Evolutionary conservation across 257 asterid species (phyloP).

Genomic region (Ilex aquifolium): DNA sequence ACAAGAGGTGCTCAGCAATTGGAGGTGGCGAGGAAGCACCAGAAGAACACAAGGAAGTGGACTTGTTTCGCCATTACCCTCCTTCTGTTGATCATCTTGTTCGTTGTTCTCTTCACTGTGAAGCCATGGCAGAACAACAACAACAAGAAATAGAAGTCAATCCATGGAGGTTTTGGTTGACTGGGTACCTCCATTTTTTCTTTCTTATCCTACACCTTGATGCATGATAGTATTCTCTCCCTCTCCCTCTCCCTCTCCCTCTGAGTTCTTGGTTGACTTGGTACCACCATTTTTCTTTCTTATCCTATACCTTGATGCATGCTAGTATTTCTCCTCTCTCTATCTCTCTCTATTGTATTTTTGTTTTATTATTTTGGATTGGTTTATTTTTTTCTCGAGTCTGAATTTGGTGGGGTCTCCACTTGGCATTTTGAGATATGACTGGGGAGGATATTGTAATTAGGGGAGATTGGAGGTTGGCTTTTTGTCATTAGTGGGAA

Average conservation of each 20-base stretch:
- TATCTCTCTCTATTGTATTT: too few relatives aligned
- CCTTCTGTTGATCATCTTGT: conserved; percentile 29
- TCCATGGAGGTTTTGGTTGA: not conserved
- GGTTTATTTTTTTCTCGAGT: not conserved
- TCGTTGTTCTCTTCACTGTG: conserved; percentile 32
- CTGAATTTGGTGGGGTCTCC: not conserved
- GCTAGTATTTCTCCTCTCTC: too few relatives aligned
- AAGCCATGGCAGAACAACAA: conserved; percentile 30
- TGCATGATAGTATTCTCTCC: too few relatives aligned
- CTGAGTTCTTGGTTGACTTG: too few relatives aligned
- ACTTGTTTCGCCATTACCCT: conserved; percentile 32
- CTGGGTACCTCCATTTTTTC: not conserved
- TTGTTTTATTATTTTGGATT: too few relatives aligned
- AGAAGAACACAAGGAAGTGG: conserved; percentile 43
- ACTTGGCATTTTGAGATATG: not conserved
- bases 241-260: too few relatives aligned
- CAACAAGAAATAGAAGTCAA: not conserved
- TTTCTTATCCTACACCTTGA: not conserved
- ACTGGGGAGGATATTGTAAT: not conserved
- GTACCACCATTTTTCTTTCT: too few relatives aligned
- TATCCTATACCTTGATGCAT: too few relatives aligned
- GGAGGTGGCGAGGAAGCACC: conserved; percentile 34
- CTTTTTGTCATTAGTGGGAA: too few relatives aligned
- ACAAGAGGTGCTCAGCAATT: conserved; percentile 29
- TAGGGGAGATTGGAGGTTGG: too few relatives aligned